phyloP scores from a whole-genome alignment of 805 yeast species.

The Sugiyamaella smithiae region DNA sequence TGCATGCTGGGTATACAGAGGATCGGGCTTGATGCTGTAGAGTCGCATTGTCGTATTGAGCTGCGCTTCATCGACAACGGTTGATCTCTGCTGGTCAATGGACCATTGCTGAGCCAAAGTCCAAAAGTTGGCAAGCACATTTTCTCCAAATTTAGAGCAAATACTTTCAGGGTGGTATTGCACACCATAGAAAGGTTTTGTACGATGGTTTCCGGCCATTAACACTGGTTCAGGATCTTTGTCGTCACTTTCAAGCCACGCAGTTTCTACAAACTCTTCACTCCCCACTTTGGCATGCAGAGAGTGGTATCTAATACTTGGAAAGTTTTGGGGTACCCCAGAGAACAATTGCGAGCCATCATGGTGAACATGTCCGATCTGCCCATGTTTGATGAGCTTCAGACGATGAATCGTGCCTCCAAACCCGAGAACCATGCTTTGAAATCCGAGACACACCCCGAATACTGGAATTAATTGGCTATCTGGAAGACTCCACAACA shows the following conservation, averaged over 20 bases:
- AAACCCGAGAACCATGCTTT: conserved; percentile 62
- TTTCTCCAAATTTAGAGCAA: conserved; percentile 67
- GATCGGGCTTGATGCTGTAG: conserved; percentile 25
- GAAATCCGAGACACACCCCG: conserved; percentile 94
- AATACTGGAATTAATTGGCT: conserved; percentile 58
- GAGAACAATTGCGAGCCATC: conserved; percentile 39
- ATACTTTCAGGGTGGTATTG: conserved; percentile 98
- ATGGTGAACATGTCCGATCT: conserved; percentile 53
- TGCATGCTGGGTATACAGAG: conserved; percentile 20
- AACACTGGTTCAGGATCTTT: conserved; percentile 44
- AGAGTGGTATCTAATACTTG: conserved; percentile 88
- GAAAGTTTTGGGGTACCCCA: conserved; percentile 45
- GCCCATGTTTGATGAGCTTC: conserved; percentile 76
- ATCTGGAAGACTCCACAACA: conserved; percentile 44
- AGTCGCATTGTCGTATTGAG: neutral
- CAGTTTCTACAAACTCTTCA: conserved; percentile 36
- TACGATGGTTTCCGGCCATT: conserved; percentile 74
- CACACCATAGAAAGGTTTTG: conserved; percentile 80
- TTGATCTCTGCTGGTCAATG: conserved; percentile 7
- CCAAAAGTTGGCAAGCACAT: conserved; percentile 64
- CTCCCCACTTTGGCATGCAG: conserved; percentile 46
- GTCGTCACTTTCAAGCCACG: conserved; percentile 43
- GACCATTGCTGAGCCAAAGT: conserved; percentile 42
- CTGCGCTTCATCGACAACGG: neutral
- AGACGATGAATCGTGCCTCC: conserved; percentile 58